Evolutionary conservation across 2,329 filamentous ascomycete genomes (phyloP).

Genomic region (Aureobasidium sp.): DNA sequence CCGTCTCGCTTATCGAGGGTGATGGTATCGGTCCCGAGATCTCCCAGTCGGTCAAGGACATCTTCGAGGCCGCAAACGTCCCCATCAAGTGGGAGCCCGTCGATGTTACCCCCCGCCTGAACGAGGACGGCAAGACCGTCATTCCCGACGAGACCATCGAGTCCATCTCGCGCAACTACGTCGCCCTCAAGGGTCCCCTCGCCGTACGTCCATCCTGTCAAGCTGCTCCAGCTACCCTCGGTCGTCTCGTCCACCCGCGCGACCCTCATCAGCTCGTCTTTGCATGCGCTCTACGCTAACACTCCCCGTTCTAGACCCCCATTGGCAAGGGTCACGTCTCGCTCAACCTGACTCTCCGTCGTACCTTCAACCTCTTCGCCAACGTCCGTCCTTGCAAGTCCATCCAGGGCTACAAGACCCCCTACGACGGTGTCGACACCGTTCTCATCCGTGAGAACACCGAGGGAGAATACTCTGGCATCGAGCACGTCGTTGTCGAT

Average conservation of each 20-base stretch:
- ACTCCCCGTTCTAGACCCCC: slow-evolving; percentile 56
- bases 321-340: slow-evolving; percentile 99
- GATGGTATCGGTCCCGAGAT: slow-evolving; percentile 99
- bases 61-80: slow-evolving; percentile 89
- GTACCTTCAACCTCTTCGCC: slow-evolving; percentile 99
- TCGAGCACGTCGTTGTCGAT: slow-evolving; percentile 96
- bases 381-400: slow-evolving; percentile 98
- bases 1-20: slow-evolving; percentile 95
- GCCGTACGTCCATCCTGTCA: slow-evolving; percentile 53
- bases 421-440: slow-evolving; percentile 94
- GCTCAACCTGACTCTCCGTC: slow-evolving; percentile 94
- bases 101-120: slow-evolving; percentile 87
- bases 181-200: slow-evolving; percentile 95
- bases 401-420: slow-evolving; percentile 95
- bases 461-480: slow-evolving; percentile 98
- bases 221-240: neutral
- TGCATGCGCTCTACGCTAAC: neutral
- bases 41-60: slow-evolving; percentile 95
- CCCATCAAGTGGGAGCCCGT: slow-evolving; percentile 96
- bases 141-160: slow-evolving; percentile 90
- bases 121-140: slow-evolving; percentile 80
- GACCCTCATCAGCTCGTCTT: neutral
- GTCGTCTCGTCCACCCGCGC: neutral
- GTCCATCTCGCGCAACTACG: slow-evolving; percentile 91
- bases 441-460: slow-evolving; percentile 99